Conservation (phyloP, 2,329 filamentous ascomycete genomes). For the Ilyonectria sp. region DNA sequence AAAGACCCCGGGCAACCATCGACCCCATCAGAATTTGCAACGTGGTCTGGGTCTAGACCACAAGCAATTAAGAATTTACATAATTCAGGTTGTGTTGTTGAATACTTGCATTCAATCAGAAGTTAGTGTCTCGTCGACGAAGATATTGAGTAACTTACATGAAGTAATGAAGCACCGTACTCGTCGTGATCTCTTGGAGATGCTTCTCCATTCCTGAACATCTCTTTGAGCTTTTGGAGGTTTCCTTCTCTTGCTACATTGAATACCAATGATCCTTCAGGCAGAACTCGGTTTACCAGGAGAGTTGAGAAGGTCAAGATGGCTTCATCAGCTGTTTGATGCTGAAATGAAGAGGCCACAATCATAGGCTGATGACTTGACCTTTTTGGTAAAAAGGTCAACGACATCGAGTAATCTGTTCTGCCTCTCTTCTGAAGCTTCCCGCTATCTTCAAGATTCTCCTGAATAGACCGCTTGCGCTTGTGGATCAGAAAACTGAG, state of each 20-base stretch:
- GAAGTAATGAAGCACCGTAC: slow-evolving; percentile 34
- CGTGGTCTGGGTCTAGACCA: slow-evolving; percentile 29
- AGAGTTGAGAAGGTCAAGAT: slow-evolving; percentile 22
- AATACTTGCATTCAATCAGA: slow-evolving; percentile 20
- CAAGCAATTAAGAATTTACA: slow-evolving; percentile 31
- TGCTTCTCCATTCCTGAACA: slow-evolving; percentile 32
- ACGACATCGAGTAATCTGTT: slow-evolving; percentile 17
- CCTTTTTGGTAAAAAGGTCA: slow-evolving; percentile 5
- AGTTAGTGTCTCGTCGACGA: background rate
- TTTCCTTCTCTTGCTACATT: slow-evolving; percentile 1
- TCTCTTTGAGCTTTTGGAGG: slow-evolving; percentile 2
- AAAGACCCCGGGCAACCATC: background rate
- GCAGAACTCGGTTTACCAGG: slow-evolving; percentile 11
- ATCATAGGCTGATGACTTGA: slow-evolving; percentile 20
- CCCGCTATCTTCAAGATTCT: background rate
- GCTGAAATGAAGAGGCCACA: slow-evolving; percentile 8
- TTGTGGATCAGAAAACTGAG: slow-evolving; percentile 15
- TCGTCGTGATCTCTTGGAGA: slow-evolving; percentile 43
- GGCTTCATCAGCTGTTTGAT: rapidly evolving
- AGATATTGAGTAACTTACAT: slow-evolving; percentile 27
- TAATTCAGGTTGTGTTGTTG: slow-evolving; percentile 19
- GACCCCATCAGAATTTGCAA: background rate
- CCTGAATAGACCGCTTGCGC: background rate
- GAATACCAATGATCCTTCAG: slow-evolving; percentile 14
- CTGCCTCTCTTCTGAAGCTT: background rate